Conservation (phyloP, 2,329 filamentous ascomycete genomes). For the Cladophialophora yegresii region DNA sequence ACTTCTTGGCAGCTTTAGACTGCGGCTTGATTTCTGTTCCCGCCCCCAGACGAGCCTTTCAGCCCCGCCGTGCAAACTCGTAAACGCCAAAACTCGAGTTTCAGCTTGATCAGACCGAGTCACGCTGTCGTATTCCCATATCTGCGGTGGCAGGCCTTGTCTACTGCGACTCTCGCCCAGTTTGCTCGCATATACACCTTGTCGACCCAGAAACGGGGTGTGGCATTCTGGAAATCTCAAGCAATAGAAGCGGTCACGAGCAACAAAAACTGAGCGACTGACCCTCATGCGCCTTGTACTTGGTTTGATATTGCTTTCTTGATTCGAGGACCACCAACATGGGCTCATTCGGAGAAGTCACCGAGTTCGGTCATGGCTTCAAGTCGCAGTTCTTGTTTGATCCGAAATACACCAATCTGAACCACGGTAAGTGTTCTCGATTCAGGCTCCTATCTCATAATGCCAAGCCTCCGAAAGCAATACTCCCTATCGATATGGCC, state of each 20-base stretch:
- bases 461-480: constrained; percentile 8
- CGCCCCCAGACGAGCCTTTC: constrained; percentile 3
- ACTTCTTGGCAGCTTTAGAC: constrained; percentile 10
- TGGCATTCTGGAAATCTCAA: background rate
- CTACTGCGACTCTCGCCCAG: background rate
- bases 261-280: constrained; percentile 6
- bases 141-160: constrained; percentile 1
- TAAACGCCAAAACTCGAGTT: constrained; percentile 17
- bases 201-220: background rate
- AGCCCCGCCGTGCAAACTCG: constrained; percentile 14
- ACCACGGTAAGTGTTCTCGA: constrained; percentile 63
- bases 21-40: constrained; percentile 16
- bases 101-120: constrained; percentile 21
- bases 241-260: background rate
- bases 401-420: constrained; percentile 69
- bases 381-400: constrained; percentile 70
- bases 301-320: background rate
- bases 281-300: background rate
- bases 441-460: background rate
- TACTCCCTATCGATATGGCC: background rate
- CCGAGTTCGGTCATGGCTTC: constrained; percentile 56
- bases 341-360: constrained; percentile 35
- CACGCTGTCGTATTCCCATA: constrained; percentile 19
- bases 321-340: constrained; percentile 23
- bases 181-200: background rate